Conservation (phyloP, 23 red algal genomes). For the Agarophyton chilense region DNA sequence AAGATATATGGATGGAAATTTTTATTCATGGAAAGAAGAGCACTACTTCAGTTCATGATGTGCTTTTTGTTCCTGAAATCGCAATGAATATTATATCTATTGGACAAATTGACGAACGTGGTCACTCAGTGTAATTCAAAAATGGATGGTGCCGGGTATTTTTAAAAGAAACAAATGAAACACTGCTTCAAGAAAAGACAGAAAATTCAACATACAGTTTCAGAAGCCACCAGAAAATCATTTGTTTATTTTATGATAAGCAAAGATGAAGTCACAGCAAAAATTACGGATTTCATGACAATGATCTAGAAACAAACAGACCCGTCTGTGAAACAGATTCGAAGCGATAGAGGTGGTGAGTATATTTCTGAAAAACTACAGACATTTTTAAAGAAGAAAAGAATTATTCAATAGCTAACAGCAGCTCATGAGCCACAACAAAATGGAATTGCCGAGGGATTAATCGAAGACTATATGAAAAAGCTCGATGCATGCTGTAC, state of each 20-base stretch:
- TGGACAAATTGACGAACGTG: neutral
- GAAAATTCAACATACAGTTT: neutral
- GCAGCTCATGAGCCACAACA: conserved; percentile 10
- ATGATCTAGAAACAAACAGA: conserved; percentile 13
- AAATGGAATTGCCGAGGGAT: conserved; percentile 8
- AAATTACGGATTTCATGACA: neutral
- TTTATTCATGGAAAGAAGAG: neutral
- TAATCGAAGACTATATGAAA: conserved; percentile 35
- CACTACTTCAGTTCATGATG: neutral
- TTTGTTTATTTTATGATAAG: conserved; percentile 10
- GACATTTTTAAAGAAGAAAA: neutral
- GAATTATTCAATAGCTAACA: conserved; percentile 36
- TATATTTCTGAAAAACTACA: neutral
- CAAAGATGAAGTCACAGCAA: neutral
- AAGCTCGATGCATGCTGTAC: conserved; percentile 43
- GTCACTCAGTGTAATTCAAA: neutral
- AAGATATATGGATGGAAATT: neutral
- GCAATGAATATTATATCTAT: neutral
- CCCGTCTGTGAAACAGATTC: neutral
- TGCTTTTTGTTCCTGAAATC: neutral
- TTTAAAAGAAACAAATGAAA: neutral
- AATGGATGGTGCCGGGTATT: neutral
- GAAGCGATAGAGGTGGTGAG: conserved; percentile 26
- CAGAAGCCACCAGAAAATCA: neutral
- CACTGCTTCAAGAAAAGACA: neutral